Conservation (phyloP, 768 basidiomycete species). For the Favolaschia claudopus region DNA sequence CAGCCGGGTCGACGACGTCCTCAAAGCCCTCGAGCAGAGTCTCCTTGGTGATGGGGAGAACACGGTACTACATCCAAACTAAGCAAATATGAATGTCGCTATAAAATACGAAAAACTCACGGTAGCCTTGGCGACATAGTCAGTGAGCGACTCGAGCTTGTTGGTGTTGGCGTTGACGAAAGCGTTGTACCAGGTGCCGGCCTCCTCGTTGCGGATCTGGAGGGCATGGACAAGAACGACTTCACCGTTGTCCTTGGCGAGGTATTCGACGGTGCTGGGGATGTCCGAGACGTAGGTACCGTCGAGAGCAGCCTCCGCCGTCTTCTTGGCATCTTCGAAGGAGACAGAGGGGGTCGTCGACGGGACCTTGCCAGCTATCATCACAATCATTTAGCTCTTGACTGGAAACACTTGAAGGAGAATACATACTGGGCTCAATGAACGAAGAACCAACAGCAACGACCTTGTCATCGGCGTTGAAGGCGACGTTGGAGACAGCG, state of each 20-base stretch:
- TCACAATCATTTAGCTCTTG: too few relatives aligned
- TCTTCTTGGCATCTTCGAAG: slow-evolving; percentile 38
- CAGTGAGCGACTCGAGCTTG: slow-evolving; percentile 49
- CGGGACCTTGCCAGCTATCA: slow-evolving; percentile 21
- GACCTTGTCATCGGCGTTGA: slow-evolving; percentile 28
- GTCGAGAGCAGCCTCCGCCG: slow-evolving; percentile 37
- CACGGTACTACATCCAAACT: slow-evolving; percentile 44
- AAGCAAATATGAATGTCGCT: neutral
- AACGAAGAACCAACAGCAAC: slow-evolving; percentile 29
- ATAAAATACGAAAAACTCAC: slow-evolving; percentile 43
- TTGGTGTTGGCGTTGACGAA: slow-evolving; percentile 54
- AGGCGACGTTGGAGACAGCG: slow-evolving; percentile 34
- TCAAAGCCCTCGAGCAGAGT: slow-evolving; percentile 53
- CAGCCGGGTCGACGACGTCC: slow-evolving; percentile 54
- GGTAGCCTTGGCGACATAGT: slow-evolving; percentile 52
- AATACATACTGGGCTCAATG: slow-evolving; percentile 32
- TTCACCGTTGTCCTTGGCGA: slow-evolving; percentile 39
- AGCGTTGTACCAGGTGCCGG: slow-evolving; percentile 55
- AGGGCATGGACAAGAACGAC: slow-evolving; percentile 40
- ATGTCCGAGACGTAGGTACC: slow-evolving; percentile 38
- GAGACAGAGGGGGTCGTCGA: slow-evolving; percentile 37
- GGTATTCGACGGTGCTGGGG: slow-evolving; percentile 41
- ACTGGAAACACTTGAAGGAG: too few relatives aligned
- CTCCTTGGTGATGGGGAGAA: slow-evolving; percentile 60
- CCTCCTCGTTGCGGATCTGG: slow-evolving; percentile 28